These are phyloP conservation scores for Erodium texanum DNA, from an alignment of 441 rosid genomes.

Conservation along the genomic window DNA sequence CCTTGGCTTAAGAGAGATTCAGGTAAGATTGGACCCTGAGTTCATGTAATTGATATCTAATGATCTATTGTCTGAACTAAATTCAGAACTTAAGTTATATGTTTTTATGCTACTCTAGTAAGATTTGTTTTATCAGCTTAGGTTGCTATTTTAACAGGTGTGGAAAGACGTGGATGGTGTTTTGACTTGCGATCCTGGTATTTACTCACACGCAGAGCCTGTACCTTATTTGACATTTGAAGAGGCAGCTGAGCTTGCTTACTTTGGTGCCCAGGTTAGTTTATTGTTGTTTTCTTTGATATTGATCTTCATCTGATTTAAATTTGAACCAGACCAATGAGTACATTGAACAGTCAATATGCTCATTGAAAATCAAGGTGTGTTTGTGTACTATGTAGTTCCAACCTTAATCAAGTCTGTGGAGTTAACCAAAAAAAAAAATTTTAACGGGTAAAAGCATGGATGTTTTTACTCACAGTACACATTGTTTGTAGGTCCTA, in stretches of 20 bases:
- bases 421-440: neutral
- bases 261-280: slow-evolving; percentile 25
- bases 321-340: neutral
- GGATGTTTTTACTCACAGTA: neutral
- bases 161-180: slow-evolving; percentile 20
- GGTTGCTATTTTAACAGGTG: slow-evolving; percentile 3
- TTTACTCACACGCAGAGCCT: slow-evolving; percentile 17
- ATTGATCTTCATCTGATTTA: neutral
- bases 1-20: slow-evolving; percentile 81
- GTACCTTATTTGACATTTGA: slow-evolving; percentile 26
- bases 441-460: neutral
- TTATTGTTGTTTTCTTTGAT: neutral
- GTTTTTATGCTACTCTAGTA: neutral
- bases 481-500: slow-evolving; percentile 13
- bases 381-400: neutral
- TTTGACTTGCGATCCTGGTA: slow-evolving; percentile 24
- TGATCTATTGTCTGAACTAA: neutral
- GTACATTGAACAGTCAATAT: neutral
- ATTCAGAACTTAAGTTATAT: neutral
- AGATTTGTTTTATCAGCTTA: neutral
- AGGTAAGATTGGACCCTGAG: slow-evolving; percentile 35
- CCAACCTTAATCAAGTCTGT: neutral
- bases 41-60: neutral
- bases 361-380: neutral
- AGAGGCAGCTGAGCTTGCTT: slow-evolving; percentile 26